Conservation (phyloP, 148 eudicot genomes). For the Vaccinium corymbosum region DNA sequence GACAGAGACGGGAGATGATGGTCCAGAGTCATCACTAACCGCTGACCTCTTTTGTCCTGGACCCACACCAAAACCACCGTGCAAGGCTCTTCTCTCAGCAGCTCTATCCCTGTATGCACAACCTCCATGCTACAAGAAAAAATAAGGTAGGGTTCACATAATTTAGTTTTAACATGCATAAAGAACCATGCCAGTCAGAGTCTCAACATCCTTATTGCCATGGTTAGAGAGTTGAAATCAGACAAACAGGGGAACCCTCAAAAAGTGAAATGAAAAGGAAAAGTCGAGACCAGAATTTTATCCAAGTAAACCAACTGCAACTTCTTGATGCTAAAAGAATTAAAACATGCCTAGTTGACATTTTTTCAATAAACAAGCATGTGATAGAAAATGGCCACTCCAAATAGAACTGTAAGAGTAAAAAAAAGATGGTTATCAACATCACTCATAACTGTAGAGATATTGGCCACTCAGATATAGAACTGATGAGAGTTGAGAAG, state of each 20-base stretch:
- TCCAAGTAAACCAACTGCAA: neutral
- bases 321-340: neutral
- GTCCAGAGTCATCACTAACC: constrained; percentile 20
- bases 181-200: neutral
- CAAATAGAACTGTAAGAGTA: neutral
- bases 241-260: neutral
- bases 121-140: constrained; percentile 28
- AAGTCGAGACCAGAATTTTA: neutral
- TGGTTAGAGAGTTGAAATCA: constrained; percentile 5
- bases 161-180: neutral
- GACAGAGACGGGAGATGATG: constrained; percentile 37
- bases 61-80: constrained; percentile 78
- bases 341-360: neutral
- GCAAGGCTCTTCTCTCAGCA: constrained; percentile 93
- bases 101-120: constrained; percentile 81
- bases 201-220: neutral
- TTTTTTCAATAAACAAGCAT: neutral
- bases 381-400: neutral
- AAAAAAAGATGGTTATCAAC: no score
- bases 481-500: no score
- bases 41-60: constrained; percentile 70
- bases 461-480: no score
- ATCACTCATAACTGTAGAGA: no score
- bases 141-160: neutral
- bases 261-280: neutral